phyloP scores from a whole-genome alignment of 2,329 filamentous ascomycete species.

The Zalaria obscura region DNA sequence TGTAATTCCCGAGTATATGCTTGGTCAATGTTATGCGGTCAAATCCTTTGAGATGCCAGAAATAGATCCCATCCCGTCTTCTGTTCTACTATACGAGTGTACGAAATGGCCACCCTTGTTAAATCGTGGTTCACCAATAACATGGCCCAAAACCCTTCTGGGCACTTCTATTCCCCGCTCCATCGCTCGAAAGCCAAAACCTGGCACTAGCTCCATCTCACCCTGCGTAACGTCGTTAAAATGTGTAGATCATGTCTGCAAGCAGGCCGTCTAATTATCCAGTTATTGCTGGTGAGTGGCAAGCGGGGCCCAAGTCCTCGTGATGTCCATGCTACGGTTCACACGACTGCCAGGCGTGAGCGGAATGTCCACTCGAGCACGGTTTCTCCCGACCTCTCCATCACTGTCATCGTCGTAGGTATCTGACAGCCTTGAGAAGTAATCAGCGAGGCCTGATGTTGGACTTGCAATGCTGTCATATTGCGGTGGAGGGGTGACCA shows the following conservation, averaged over 20 bases:
- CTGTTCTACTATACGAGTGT: too few relatives aligned
- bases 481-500: constrained; percentile 69
- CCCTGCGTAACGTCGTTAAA: too few relatives aligned
- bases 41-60: too few relatives aligned
- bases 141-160: not conserved
- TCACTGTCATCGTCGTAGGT: constrained; percentile 47
- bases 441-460: constrained; percentile 62
- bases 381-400: constrained; percentile 13
- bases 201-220: too few relatives aligned
- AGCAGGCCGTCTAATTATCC: too few relatives aligned
- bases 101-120: too few relatives aligned
- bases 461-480: constrained; percentile 69
- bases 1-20: too few relatives aligned
- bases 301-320: constrained; percentile 32
- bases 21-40: too few relatives aligned
- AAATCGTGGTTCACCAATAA: not conserved
- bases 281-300: not conserved
- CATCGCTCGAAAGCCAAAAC: too few relatives aligned
- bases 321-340: constrained; percentile 51
- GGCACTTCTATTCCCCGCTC: too few relatives aligned
- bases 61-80: too few relatives aligned
- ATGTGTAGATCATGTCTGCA: too few relatives aligned
- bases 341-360: constrained; percentile 49
- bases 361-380: constrained; percentile 39
- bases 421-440: constrained; percentile 67